Evolutionary conservation across 2,329 filamentous ascomycete species (phyloP).

Genomic region (Fusarium brachygibbosum): DNA sequence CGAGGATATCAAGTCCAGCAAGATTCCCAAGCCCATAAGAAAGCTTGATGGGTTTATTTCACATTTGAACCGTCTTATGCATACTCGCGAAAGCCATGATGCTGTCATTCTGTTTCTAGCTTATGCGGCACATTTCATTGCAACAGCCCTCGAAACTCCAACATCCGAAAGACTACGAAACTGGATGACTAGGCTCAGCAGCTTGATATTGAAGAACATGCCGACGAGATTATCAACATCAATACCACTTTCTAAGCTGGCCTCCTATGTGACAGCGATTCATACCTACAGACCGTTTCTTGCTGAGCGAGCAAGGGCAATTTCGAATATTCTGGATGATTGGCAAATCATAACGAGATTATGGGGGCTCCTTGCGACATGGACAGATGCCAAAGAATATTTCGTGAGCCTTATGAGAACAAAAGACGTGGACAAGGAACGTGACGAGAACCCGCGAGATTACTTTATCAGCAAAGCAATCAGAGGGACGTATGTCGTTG

Average conservation of each 20-base stretch:
- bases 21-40: neutral
- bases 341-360: slow-evolving; percentile 38
- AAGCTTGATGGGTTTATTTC: slow-evolving; percentile 33
- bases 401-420: neutral
- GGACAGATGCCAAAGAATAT: slow-evolving; percentile 28
- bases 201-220: fast-evolving
- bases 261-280: neutral
- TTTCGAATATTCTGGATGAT: slow-evolving; percentile 35
- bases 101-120: slow-evolving; percentile 31
- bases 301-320: slow-evolving; percentile 15
- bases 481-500: slow-evolving; percentile 11
- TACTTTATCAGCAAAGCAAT: neutral
- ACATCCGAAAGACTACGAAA: neutral
- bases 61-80: slow-evolving; percentile 26
- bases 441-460: neutral
- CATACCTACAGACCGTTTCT: neutral
- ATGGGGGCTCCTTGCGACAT: slow-evolving; percentile 27
- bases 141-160: slow-evolving; percentile 22
- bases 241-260: neutral
- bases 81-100: slow-evolving; percentile 37
- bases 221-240: neutral
- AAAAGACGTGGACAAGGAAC: neutral
- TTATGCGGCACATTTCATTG: slow-evolving; percentile 29
- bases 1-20: neutral
- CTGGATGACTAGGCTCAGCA: fast-evolving